Percentiles rank a stretch among this genome's conserved stretches.
Conservation (phyloP, 768 basidiomycete species). For the Boletus speciosus region DNA sequence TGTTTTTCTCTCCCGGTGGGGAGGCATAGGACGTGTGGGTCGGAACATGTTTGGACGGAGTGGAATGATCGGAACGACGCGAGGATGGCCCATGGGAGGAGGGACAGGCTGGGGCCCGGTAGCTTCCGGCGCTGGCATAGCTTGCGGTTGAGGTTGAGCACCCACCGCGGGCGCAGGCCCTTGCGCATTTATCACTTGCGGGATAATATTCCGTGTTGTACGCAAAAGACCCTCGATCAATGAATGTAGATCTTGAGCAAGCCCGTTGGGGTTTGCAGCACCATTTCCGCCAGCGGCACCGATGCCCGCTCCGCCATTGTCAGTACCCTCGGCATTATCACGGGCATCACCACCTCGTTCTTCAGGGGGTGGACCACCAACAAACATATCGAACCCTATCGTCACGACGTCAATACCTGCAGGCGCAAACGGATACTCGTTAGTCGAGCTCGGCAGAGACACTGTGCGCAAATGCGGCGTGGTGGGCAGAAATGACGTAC, state of each 20-base stretch:
- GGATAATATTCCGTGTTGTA: slow-evolving; percentile 25
- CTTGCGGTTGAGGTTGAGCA: slow-evolving; percentile 10
- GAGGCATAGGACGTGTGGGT: slow-evolving; percentile 23
- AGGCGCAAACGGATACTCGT: slow-evolving; percentile 9
- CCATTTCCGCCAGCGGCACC: slow-evolving; percentile 19
- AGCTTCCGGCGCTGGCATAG: slow-evolving; percentile 1
- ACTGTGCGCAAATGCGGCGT: slow-evolving; percentile 7
- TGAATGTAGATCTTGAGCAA: slow-evolving; percentile 24
- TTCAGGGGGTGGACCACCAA: slow-evolving; percentile 20
- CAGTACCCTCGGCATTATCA: slow-evolving; percentile 4
- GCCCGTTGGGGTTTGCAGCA: slow-evolving; percentile 14
- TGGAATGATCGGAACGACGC: slow-evolving; percentile 13
- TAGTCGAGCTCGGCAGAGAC: slow-evolving; percentile 17
- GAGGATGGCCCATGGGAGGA: slow-evolving; percentile 8
- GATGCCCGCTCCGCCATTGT: not conserved
- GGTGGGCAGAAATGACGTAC: slow-evolving; percentile 7
- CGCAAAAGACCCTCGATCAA: slow-evolving; percentile 26
- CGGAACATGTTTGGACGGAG: slow-evolving; percentile 22
- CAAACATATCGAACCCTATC: slow-evolving; percentile 41
- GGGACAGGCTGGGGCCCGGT: slow-evolving; percentile 1
- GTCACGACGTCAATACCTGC: slow-evolving; percentile 31
- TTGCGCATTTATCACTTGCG: slow-evolving; percentile 19
- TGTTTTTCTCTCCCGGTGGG: slow-evolving; percentile 36
- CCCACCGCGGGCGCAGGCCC: slow-evolving; percentile 1
- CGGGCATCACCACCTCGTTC: slow-evolving; percentile 8